Conservation (phyloP, 2,329 filamentous ascomycete species). For the Emergomyces orientalis region DNA sequence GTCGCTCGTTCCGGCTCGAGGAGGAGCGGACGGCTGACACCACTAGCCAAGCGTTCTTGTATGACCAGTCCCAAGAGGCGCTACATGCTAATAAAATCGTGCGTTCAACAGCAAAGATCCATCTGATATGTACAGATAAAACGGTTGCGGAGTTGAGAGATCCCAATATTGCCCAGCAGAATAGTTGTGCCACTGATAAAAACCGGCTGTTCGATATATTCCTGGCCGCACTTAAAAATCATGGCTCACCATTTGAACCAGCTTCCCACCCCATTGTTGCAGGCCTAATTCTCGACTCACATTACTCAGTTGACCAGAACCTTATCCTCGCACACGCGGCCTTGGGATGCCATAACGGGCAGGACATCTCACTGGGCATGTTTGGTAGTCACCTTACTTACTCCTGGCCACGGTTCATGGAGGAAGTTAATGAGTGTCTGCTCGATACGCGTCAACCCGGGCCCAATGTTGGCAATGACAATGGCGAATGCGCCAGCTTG, state of each 20-base stretch:
- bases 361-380: conserved; percentile 18
- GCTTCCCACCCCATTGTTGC: conserved; percentile 16
- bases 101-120: conserved; percentile 14
- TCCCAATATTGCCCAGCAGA: conserved; percentile 17
- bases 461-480: conserved; percentile 34
- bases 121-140: conserved; percentile 17
- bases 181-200: conserved; percentile 10
- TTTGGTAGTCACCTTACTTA: conserved; percentile 21
- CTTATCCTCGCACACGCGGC: conserved; percentile 19
- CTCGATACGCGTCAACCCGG: conserved; percentile 32
- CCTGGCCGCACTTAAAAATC: conserved; percentile 10
- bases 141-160: conserved; percentile 17
- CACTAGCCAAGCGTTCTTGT: conserved; percentile 3
- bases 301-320: conserved; percentile 14
- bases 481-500: conserved; percentile 36
- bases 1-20: conserved; percentile 20
- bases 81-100: not conserved
- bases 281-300: conserved; percentile 18
- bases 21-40: conserved; percentile 18
- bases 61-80: not conserved
- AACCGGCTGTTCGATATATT: conserved; percentile 17
- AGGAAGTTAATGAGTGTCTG: conserved; percentile 18
- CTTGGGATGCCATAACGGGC: conserved; percentile 16
- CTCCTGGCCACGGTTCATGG: conserved; percentile 20
- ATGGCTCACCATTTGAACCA: conserved; percentile 15